Conservation (phyloP, 2,329 filamentous ascomycete genomes). For the Monilinia aucupariae region DNA sequence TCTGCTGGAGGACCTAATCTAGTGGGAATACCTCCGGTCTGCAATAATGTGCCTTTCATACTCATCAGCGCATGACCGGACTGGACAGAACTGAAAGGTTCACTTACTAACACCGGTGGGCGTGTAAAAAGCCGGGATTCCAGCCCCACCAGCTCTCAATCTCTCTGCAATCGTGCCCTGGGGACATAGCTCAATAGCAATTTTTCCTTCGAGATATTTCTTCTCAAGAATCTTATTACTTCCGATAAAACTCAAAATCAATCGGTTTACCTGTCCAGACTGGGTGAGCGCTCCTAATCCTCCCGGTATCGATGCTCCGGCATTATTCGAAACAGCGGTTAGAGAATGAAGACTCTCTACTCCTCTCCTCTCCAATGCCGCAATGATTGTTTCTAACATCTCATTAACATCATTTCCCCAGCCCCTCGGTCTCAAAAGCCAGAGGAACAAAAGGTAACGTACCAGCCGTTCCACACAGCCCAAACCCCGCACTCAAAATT, state of each 20-base stretch:
- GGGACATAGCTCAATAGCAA: slow-evolving; percentile 68
- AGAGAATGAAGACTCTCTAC: slow-evolving; percentile 50
- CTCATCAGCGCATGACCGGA: background rate
- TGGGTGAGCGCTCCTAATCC: slow-evolving; percentile 63
- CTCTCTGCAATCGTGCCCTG: slow-evolving; percentile 69
- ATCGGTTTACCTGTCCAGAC: slow-evolving; percentile 62
- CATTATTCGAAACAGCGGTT: slow-evolving; percentile 75
- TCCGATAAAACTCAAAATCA: slow-evolving; percentile 70
- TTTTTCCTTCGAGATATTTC: slow-evolving; percentile 66
- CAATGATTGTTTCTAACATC: slow-evolving; percentile 59
- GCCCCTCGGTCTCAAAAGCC: too few relatives aligned
- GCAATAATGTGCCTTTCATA: slow-evolving; percentile 52
- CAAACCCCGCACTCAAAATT: slow-evolving; percentile 70
- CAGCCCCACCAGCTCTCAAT: slow-evolving; percentile 64
- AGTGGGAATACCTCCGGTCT: slow-evolving; percentile 63
- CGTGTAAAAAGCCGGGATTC: slow-evolving; percentile 75
- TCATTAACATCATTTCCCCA: background rate
- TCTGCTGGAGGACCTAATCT: slow-evolving; percentile 51
- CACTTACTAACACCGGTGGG: slow-evolving; percentile 60
- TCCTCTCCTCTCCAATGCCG: slow-evolving; percentile 56
- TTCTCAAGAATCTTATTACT: slow-evolving; percentile 70
- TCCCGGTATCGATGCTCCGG: slow-evolving; percentile 60
- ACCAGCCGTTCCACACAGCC: slow-evolving; percentile 33
- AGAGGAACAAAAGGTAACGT: background rate
- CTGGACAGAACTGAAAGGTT: background rate